Conservation (phyloP, 2,329 filamentous ascomycete species). For the Biscogniauxia sp. region DNA sequence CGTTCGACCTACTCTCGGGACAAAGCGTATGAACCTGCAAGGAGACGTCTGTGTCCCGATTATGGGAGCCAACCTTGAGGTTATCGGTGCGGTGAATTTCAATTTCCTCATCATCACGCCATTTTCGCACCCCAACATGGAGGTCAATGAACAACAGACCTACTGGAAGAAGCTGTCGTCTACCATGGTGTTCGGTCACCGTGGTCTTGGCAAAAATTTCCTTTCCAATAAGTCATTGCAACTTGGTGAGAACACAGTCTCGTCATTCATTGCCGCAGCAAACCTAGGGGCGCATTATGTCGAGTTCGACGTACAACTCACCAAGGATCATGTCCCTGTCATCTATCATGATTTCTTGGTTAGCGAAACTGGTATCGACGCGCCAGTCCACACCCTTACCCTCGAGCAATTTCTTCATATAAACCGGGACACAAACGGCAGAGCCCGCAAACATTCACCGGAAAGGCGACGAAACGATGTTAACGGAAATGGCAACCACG, state of each 20-base stretch:
- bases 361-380: conserved; percentile 95
- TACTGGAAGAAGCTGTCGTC: conserved; percentile 94
- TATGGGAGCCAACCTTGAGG: conserved; percentile 77
- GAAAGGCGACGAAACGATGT: conserved; percentile 27
- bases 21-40: conserved; percentile 86
- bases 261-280: conserved; percentile 92
- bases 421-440: conserved; percentile 57
- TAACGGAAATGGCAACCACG: conserved; percentile 31
- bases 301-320: conserved; percentile 88
- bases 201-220: conserved; percentile 86
- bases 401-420: conserved; percentile 94
- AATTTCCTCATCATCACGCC: conserved; percentile 95
- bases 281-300: conserved; percentile 81
- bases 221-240: conserved; percentile 82
- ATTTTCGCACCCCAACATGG: conserved; percentile 91
- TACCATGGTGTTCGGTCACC: conserved; percentile 75
- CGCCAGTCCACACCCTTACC: conserved; percentile 91
- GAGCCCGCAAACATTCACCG: conserved; percentile 27
- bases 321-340: conserved; percentile 97
- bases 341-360: conserved; percentile 99
- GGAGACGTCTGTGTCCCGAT: conserved; percentile 92
- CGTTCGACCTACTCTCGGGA: conserved; percentile 77
- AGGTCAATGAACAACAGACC: conserved; percentile 82
- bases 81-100: conserved; percentile 94
- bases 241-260: conserved; percentile 92